A percentile compares a stretch with the other conserved stretches of the same genome.
These are phyloP conservation scores for Myochromella boudieri DNA, from an alignment of 768 basidiomycete species.

Conservation along the genomic window DNA sequence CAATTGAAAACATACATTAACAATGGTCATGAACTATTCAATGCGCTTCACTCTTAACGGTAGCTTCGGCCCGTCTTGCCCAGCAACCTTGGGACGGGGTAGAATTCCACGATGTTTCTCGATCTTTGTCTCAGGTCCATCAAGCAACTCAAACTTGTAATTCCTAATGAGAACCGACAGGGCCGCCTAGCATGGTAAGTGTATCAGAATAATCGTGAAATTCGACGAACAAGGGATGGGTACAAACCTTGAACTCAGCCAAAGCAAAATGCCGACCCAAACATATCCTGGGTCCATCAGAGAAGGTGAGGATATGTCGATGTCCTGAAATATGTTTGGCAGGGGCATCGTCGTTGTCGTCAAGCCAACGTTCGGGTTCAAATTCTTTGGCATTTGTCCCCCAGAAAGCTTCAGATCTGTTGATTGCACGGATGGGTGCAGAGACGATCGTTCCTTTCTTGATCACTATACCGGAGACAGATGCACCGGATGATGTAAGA, in stretches of 20 bases:
- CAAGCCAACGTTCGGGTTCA: slow-evolving; percentile 65
- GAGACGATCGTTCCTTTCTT: slow-evolving; percentile 46
- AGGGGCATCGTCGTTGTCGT: slow-evolving; percentile 23
- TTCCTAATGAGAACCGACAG: slow-evolving; percentile 44
- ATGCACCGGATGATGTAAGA: slow-evolving; percentile 37
- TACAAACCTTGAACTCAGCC: slow-evolving; percentile 39
- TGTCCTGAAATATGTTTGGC: slow-evolving; percentile 48
- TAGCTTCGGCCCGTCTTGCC: slow-evolving; percentile 30
- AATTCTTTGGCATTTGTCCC: slow-evolving; percentile 59
- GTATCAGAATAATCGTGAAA: neutral
- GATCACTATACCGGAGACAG: slow-evolving; percentile 39
- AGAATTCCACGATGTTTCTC: slow-evolving; percentile 34
- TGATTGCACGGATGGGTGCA: slow-evolving; percentile 44
- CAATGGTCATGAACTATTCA: slow-evolving; percentile 15
- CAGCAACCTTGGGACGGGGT: slow-evolving; percentile 38
- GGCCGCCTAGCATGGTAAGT: slow-evolving; percentile 30
- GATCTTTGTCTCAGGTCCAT: slow-evolving; percentile 39
- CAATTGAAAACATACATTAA: too few species aligned
- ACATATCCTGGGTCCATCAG: slow-evolving; percentile 52
- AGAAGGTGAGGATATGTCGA: slow-evolving; percentile 50
- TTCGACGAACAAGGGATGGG: neutral
- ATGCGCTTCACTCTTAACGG: slow-evolving; percentile 34
- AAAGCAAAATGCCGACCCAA: slow-evolving; percentile 49
- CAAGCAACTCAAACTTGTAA: slow-evolving; percentile 38
- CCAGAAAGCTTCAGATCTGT: slow-evolving; percentile 57